Evolutionary conservation across 805 yeast species (phyloP).

Genomic region (Kockiozyma suomiensis): DNA sequence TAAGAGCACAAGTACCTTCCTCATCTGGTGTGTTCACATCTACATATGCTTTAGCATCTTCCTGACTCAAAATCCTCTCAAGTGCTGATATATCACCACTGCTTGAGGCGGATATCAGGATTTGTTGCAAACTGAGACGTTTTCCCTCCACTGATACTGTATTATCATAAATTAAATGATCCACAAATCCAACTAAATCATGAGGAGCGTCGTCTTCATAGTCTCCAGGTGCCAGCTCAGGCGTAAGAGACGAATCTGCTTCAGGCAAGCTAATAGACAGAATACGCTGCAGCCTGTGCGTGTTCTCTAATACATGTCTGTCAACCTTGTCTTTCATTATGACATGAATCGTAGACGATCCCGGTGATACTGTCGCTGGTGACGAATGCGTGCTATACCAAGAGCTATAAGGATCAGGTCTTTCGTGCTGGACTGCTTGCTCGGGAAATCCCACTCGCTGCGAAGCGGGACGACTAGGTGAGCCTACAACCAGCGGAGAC

Average conservation of each 20-base stretch:
- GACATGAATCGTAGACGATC: no score
- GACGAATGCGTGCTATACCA: no score
- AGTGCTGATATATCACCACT: conserved; percentile 42
- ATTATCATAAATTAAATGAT: conserved; percentile 35
- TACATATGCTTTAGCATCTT: conserved; percentile 34
- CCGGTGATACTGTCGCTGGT: no score
- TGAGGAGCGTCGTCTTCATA: neutral
- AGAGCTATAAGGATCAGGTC: no score
- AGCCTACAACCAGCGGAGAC: neutral
- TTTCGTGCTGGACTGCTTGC: neutral
- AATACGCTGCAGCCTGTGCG: conserved; percentile 23
- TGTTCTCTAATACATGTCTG: conserved; percentile 17
- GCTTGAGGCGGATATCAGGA: conserved; percentile 43
- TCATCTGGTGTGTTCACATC: conserved; percentile 44
- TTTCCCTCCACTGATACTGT: conserved; percentile 17
- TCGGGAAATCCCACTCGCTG: neutral
- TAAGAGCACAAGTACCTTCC: conserved; percentile 46
- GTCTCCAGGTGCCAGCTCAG: neutral
- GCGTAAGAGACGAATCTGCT: neutral
- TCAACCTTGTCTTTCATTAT: conserved; percentile 3
- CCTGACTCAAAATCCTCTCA: conserved; percentile 39
- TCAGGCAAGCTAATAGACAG: conserved; percentile 11
- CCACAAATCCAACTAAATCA: conserved; percentile 17
- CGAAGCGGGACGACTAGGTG: neutral
- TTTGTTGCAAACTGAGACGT: conserved; percentile 36